Conservation (phyloP, 2,329 filamentous ascomycete genomes). For the Ophiostoma novo-ulmi region DNA sequence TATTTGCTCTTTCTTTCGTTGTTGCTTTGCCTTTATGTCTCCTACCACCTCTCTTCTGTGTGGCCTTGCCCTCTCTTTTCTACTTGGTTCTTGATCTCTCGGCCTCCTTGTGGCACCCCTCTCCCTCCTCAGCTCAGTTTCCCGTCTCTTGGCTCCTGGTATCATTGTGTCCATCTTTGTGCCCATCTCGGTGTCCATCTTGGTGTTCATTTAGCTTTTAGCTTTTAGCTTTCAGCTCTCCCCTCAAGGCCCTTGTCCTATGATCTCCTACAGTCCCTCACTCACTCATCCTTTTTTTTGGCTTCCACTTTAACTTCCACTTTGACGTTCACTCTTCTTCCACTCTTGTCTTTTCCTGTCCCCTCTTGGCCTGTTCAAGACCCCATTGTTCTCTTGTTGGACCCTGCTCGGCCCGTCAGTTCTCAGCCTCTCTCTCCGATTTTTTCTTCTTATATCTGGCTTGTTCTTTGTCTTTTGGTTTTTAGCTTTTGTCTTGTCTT, state of each 20-base stretch:
- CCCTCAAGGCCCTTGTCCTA: background rate
- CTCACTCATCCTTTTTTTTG: background rate
- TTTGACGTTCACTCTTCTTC: background rate
- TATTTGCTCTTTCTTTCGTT: background rate
- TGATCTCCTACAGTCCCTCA: background rate
- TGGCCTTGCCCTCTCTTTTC: background rate
- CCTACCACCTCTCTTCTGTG: background rate
- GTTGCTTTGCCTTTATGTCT: background rate
- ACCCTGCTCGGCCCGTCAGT: background rate
- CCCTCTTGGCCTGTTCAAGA: background rate
- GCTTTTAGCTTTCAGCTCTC: background rate
- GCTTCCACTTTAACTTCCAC: background rate
- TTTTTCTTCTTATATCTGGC: background rate
- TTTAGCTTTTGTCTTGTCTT: background rate
- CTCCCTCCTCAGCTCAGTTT: background rate
- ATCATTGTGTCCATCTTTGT: background rate
- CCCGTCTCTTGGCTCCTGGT: background rate
- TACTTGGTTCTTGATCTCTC: background rate
- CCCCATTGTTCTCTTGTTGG: background rate
- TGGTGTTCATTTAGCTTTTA: background rate
- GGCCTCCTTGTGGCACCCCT: background rate
- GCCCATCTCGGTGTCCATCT: background rate
- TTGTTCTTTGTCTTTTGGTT: no score
- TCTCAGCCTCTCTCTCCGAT: background rate
- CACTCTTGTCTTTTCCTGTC: background rate